Base-by-base conservation (phyloP, 495 filamentous ascomycete genomes). In the Choiromyces venosus region DNA sequence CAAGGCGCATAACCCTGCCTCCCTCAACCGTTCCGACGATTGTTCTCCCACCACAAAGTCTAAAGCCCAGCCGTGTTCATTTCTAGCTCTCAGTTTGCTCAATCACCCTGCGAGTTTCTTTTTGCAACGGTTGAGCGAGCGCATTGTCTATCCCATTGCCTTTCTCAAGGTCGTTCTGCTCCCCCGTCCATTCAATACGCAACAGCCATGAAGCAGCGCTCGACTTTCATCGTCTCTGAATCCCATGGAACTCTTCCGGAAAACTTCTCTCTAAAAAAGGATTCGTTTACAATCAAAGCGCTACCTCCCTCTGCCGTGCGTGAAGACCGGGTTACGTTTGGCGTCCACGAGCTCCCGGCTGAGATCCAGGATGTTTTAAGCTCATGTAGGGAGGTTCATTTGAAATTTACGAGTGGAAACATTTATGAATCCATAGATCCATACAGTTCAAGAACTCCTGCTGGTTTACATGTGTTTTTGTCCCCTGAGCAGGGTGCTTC, bases 401-500 rank as follows among this genome's bases (percentile, higher is more conserved):
- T 98, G 69, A 86, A 92, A 80, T 97, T 93, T 91, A 87, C 89
- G 21, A 88, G 87, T 35, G 83, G 87, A 7, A 75, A 73, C 8
- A 75, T 86, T 3, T 92, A 90, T 78, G 82, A 86, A 40, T 80
- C 87, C 1, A 77, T 89, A 38, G 83, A 89, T 65, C 94, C 95
- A 37, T 91, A 94, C 79, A 82, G 87, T 38, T 90, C 93, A 68
- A 87, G 90, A 73, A 82, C 93, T 40, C 87, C 91, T 8, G 89
- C 93, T 3, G 95, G 95, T 35, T 84, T 98, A 14, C 93, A 97
- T 86, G 85, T 93, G 36, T 91, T 92, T 79, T 92, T 91, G 78
- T 92, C 89, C 0, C 90, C 92, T 12, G 78, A 82, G 68, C 82
- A 83, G 67, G 70, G 81, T 44, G 65, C 75, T 42, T 56, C 77